Base-by-base conservation (phyloP, 148 eudicot species). In the Spergularia marina region DNA sequence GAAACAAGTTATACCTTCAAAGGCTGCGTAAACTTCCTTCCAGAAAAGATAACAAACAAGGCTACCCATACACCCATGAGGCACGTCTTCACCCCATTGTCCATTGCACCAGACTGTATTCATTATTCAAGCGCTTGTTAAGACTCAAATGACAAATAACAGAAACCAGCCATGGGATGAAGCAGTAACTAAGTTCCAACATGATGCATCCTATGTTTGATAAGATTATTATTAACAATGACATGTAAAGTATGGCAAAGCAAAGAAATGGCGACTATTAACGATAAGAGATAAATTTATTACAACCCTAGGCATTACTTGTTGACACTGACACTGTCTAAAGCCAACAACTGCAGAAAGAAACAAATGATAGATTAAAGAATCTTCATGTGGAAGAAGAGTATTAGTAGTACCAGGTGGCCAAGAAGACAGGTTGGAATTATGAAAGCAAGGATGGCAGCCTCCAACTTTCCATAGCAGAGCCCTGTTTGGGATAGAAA, bases 381-480 rank as follows among this genome's bases (percentile, higher is more conserved):
- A 23, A 73, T n/a, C 12, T 62, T 8, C 47, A 78, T 18, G 39
- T 54, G 64, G 65, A 30, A 44, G n/a, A n/a, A n/a, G n/a, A n/a
- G n/a, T 51, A 70, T 53, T 13, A 51, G 7, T 13, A 57, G 71
- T 91, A 94, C 98, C 97, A 94, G 85, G 84, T 91, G 97, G 36
- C 97, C 98, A 23, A 94, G 91, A 79, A 94, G 92, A 82, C 85
- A 70, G 6, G 87, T 68, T 55, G 98, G 98, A 78, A 94, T 88
- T 74, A 94, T 66, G 70, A 94, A 85, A n/a, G 98, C 89, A 66
- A 94, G 89, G 71, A 85, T 12, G 52, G 87, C 97, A 68, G 98
- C 98, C 88, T 94, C 98, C 80, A 94, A 69, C 79, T 94, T 94
- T 60, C 98, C 98, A 83, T 94, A 94, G 86, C 98, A 94, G 63